A percentile compares a stretch with the other conserved stretches of the same genome.
Conservation (phyloP, 2,329 filamentous ascomycete species). For the Cryphonectria parasitica region DNA sequence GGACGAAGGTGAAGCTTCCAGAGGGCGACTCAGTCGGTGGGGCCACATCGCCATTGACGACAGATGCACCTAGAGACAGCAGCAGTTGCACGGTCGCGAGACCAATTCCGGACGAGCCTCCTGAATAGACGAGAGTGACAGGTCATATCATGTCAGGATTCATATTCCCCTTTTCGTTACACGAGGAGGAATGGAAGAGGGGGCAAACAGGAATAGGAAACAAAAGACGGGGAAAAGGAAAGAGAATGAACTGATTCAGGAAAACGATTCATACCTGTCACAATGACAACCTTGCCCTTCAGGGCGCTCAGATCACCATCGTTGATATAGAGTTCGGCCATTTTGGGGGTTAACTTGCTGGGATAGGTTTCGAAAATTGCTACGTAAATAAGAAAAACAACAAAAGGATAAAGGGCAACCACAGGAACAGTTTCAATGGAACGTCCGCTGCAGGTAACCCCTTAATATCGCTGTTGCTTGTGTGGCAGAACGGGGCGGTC, state of each 20-base stretch:
- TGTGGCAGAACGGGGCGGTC: neutral
- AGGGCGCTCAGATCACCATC: conserved; percentile 48
- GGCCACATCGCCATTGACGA: conserved; percentile 59
- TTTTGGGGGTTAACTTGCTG: conserved; percentile 32
- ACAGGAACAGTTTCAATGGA: neutral
- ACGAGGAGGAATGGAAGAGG: neutral
- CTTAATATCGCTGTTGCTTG: conserved; percentile 1
- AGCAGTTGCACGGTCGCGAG: conserved; percentile 58
- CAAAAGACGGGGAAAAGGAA: too few species aligned
- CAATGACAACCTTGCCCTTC: conserved; percentile 54
- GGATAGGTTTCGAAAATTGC: neutral
- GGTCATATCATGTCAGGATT: neutral
- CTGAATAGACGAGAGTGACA: conserved; percentile 35
- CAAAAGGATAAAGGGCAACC: neutral
- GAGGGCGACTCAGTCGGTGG: conserved; percentile 38
- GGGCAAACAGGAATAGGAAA: neutral
- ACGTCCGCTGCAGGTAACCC: neutral
- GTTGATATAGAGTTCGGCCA: conserved; percentile 51
- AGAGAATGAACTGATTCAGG: too few species aligned
- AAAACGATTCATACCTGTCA: conserved; percentile 42
- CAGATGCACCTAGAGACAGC: conserved; percentile 55
- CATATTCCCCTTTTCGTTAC: neutral
- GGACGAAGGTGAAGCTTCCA: conserved; percentile 44
- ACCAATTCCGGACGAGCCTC: conserved; percentile 64
- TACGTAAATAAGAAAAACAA: neutral